Evolutionary conservation across 2,329 filamentous ascomycete species (phyloP), one percentile per base, ranked within the genome.

Genomic region (Colletotrichum cordylinicola): DNA sequence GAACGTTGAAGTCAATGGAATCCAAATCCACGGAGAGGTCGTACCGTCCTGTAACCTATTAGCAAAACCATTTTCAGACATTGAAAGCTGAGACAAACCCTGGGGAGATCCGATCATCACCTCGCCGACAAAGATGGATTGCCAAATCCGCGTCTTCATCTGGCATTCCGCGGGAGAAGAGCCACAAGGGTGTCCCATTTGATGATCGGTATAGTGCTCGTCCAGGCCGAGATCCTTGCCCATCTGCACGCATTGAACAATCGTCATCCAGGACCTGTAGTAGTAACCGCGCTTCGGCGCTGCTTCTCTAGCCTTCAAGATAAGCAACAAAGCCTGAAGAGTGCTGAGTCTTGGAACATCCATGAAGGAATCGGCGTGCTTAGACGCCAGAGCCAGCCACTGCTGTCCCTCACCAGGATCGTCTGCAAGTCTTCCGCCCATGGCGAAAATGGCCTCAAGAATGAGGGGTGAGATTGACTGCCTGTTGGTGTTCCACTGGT

Each of bases 261-360:
- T 92, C 7, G 94, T 95, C 92, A 98, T 98, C 96, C 97, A 98
- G 1, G 97, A 98, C 48, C 96, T 93, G 85, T 97, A 98, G 84
- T 97, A 98, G 82, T 98, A 98, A 2, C 97, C 97, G 76, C 95
- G 93, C 82, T 98, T 98, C 0, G 96, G 96, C 10, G 94, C 93
- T n/a, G 95, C 94, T 84, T 98, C 96, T 78, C 96, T 91, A 2
- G 96, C 97, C 84, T 98, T 98, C 58, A 98, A 87, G 21, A 98
- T 89, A 60, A 98, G 93, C 60, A 98, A 86, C 77, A 98, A 88
- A 4, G 96, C 96, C 85, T 98, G 96, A 12, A 98, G 92, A 0
- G 97, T 98, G 84, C 95, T 98, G 62, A 98, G 82, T 66, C 96
- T 91, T 3, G 96, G 96, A 29, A 96, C 92, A 80, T 98, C 96